Percentiles rank a stretch among this genome's conserved stretches.
Conservation (phyloP, 2,329 filamentous ascomycete genomes). For the Microsporum canis region DNA sequence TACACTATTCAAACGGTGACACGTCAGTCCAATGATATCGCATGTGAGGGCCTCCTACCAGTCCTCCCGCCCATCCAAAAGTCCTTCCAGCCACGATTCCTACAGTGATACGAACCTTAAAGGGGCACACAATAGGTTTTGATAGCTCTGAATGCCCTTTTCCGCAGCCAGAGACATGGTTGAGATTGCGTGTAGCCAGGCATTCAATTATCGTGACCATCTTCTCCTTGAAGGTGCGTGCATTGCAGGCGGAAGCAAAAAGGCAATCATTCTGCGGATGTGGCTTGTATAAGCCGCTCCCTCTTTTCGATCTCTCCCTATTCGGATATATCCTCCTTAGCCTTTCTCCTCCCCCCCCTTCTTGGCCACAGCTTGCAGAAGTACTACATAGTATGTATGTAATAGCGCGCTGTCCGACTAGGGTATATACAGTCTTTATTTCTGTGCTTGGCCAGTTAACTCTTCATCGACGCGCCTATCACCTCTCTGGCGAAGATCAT, state of each 20-base stretch:
- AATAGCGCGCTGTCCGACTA: not conserved
- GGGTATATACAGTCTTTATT: not conserved
- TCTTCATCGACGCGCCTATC: not conserved
- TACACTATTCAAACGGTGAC: constrained; percentile 3
- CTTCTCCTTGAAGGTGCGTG: not conserved
- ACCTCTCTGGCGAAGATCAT: not conserved
- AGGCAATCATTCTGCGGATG: not conserved
- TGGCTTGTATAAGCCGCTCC: not conserved
- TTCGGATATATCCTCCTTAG: not conserved
- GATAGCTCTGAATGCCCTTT: not conserved
- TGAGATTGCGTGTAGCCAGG: not conserved
- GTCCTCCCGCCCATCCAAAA: not conserved
- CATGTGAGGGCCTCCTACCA: not conserved
- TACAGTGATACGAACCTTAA: constrained; percentile 3
- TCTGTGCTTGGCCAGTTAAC: not conserved
- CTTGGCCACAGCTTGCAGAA: not conserved
- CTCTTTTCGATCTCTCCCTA: not conserved
- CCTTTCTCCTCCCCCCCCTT: not conserved
- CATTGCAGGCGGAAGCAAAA: not conserved
- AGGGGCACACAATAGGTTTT: not conserved
- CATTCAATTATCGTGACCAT: not conserved
- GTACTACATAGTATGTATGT: not conserved
- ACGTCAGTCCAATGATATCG: constrained; percentile 4
- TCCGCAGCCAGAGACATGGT: not conserved
- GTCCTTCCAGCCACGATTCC: constrained; percentile 1